Base-by-base conservation (phyloP, 371 early-diverging fungal species). In the Zychaea mexicana region DNA sequence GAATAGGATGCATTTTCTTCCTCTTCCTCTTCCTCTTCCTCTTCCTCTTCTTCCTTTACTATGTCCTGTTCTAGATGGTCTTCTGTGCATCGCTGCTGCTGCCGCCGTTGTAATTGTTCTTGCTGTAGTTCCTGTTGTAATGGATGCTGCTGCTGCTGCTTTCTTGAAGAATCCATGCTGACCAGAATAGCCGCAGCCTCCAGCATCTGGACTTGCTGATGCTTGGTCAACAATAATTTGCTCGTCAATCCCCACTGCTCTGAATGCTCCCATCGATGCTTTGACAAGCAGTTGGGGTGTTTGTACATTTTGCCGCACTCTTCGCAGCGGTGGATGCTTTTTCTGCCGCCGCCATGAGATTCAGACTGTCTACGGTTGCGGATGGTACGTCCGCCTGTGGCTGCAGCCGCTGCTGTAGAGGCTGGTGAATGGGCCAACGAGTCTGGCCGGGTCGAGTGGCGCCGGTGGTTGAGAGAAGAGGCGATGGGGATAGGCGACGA, bases 261-360 rank as follows among this genome's bases (percentile, higher is more conserved):
- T 19, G 88, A 86, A 58, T 91, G 92, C 62, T 90, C 88, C 89
- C 88, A 88, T 27, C 85, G 83, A 70, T 91, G 92, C 67, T 88
- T 88, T 68, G 78, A 71, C 12, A 91, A 73, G 52, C 89, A 89
- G 61, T 86, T 88, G 32, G 87, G 83, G 57, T 85, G 86, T 57
- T 88, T 88, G 70, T 89, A 90, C 2, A 82, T 72, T 69, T 91
- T 91, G 57, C 89, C 90, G 72, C 92, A 91, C 24, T 82, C 85
- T 22, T 79, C 70, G 55, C 91, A 91, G 56, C 79, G 69, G 52
- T 72, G 66, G 58, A 31, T 52, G 28, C 28, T 36, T 36, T 65
- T 65, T 30, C 47, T 52, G 12, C 60, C 22, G 66, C 24, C n/a
- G n/a, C 15, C 13, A 42, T 12, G 42, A 8, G 57, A 57, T 52